Evolutionary conservation across 2,329 filamentous ascomycete genomes (phyloP).

Genomic region (Penicillium vulpinum): DNA sequence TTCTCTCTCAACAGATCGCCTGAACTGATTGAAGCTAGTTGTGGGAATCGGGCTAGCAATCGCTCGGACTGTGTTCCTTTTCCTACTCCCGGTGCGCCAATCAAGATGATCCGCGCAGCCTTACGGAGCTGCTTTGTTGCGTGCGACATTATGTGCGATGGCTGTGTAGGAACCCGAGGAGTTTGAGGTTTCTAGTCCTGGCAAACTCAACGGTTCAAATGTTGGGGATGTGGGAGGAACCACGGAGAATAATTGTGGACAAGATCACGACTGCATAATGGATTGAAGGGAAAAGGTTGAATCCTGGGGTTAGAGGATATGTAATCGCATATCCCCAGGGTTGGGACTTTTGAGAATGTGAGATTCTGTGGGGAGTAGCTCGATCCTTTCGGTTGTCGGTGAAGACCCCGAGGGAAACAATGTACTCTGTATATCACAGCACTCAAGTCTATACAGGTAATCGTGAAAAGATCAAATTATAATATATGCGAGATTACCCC

Average conservation of each 20-base stretch:
- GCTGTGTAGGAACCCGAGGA: not conserved
- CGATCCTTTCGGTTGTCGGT: slow-evolving; percentile 37
- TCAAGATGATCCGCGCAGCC: slow-evolving; percentile 89
- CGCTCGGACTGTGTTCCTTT: slow-evolving; percentile 96
- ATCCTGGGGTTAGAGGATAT: slow-evolving; percentile 11
- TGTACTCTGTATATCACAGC: not conserved
- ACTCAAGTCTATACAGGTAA: not conserved
- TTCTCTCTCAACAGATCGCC: slow-evolving; percentile 90
- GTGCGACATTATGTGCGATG: slow-evolving; percentile 29
- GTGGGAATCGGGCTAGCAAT: slow-evolving; percentile 80
- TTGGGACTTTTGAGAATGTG: slow-evolving; percentile 13
- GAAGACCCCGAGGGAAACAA: slow-evolving; percentile 25
- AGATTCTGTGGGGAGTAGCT: slow-evolving; percentile 29
- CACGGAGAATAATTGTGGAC: not conserved
- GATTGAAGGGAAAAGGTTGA: not conserved
- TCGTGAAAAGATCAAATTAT: not conserved
- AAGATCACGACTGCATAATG: slow-evolving; percentile 6
- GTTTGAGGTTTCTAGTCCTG: slow-evolving; percentile 1
- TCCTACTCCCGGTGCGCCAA: slow-evolving; percentile 94
- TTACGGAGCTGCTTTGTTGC: slow-evolving; percentile 61
- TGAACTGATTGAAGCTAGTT: slow-evolving; percentile 88
- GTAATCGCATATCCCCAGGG: slow-evolving; percentile 6
- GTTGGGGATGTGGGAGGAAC: slow-evolving; percentile 4
- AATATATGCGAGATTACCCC: too few species aligned
- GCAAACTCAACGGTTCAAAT: not conserved